Evolutionary conservation across 192 early-diverging fungal genomes (phyloP).

Genomic region (Gryganskiella cystojenkinii): DNA sequence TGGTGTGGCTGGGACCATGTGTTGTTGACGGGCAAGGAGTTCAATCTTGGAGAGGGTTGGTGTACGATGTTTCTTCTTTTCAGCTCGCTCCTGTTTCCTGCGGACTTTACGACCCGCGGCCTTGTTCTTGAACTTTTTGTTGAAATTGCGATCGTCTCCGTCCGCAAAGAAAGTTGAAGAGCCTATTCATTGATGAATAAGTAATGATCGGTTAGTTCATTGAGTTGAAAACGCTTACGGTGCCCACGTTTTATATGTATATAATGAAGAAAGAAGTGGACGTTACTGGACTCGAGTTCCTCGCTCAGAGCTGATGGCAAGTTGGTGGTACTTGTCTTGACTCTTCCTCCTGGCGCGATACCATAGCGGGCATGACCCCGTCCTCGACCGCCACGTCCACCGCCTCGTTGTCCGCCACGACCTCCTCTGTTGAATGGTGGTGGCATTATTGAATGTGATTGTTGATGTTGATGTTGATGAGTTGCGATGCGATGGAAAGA

Average conservation of each 20-base stretch:
- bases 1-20: slow-evolving; percentile 12
- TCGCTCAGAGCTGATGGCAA: slow-evolving; percentile 46
- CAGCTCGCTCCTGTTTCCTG: slow-evolving; percentile 59
- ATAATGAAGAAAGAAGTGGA: no score
- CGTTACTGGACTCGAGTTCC: slow-evolving; percentile 53
- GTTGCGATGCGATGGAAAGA: not conserved
- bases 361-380: slow-evolving; percentile 28
- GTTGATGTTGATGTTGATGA: not conserved
- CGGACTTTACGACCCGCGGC: slow-evolving; percentile 56
- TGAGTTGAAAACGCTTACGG: not conserved
- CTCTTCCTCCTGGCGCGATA: slow-evolving; percentile 36
- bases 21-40: slow-evolving; percentile 28
- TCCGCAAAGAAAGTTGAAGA: slow-evolving; percentile 50
- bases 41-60: slow-evolving; percentile 49
- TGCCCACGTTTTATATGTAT: no score
- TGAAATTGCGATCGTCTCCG: slow-evolving; percentile 60
- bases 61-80: slow-evolving; percentile 56
- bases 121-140: slow-evolving; percentile 58
- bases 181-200: slow-evolving; percentile 2
- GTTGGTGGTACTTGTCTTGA: slow-evolving; percentile 56
- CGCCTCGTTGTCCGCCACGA: slow-evolving; percentile 17
- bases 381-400: slow-evolving; percentile 18
- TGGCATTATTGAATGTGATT: slow-evolving; percentile 18
- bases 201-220: not conserved
- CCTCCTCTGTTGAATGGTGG: slow-evolving; percentile 42